Percentiles rank a stretch among this genome's conserved stretches.
Conservation (phyloP, 305 asterid species). For the Fraxinus nigra region DNA sequence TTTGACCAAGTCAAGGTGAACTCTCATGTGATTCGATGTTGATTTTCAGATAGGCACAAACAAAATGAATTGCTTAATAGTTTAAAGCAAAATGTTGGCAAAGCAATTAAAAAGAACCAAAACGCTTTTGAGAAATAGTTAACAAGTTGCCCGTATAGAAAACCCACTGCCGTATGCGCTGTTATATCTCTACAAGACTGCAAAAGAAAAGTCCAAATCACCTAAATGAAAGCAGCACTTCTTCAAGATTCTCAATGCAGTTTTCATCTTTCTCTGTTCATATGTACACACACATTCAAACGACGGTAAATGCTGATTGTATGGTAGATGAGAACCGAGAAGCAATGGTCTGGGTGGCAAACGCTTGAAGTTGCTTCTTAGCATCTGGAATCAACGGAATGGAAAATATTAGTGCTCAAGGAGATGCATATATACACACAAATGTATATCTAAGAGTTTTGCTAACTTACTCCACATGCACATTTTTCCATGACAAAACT, state of each 20-base stretch:
- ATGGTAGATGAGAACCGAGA: conserved; percentile 68
- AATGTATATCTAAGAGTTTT: not conserved
- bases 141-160: conserved; percentile 3
- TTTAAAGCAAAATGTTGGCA: not conserved
- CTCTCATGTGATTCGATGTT: not conserved
- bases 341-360: conserved; percentile 74
- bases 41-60: not conserved
- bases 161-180: not conserved
- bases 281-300: conserved; percentile 31
- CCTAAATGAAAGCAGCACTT: not conserved
- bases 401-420: not conserved
- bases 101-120: not conserved
- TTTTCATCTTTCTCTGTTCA: not conserved
- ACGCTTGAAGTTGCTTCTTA: conserved; percentile 79
- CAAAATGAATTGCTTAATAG: not conserved
- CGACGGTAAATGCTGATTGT: conserved; percentile 70
- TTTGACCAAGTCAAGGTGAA: not conserved
- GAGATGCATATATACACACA: not conserved
- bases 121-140: not conserved
- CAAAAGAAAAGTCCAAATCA: not conserved
- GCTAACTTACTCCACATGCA: not conserved
- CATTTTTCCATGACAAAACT: not conserved
- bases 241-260: not conserved
- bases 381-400: conserved; percentile 53
- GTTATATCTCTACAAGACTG: conserved; percentile 6